A percentile compares a stretch with the other conserved stretches of the same genome.
These are phyloP conservation scores for Ophiostoma tasmaniense DNA, from an alignment of 2,329 filamentous ascomycete species.

Conservation along the genomic window DNA sequence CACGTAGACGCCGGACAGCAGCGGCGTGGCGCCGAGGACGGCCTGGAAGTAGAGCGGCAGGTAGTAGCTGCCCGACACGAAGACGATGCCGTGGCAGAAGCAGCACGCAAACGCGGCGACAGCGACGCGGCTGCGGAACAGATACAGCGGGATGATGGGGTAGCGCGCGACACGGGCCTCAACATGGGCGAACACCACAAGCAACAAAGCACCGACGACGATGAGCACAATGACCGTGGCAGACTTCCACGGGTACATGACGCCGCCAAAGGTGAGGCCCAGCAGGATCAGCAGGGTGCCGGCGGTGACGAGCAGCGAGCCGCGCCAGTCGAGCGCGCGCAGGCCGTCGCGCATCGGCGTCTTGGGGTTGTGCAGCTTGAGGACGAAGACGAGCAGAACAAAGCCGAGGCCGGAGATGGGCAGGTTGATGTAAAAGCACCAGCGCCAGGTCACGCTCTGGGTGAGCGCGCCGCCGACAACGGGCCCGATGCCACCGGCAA, in stretches of 20 bases:
- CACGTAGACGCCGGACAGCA: conserved; percentile 66
- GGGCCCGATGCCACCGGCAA: conserved; percentile 58
- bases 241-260: conserved; percentile 65
- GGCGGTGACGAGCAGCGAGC: conserved; percentile 55
- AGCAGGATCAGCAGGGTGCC: conserved; percentile 80
- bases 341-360: conserved; percentile 56
- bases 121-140: conserved; percentile 62
- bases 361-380: conserved; percentile 60
- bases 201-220: conserved; percentile 58
- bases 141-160: conserved; percentile 65
- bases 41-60: conserved; percentile 80
- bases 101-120: conserved; percentile 55
- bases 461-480: conserved; percentile 55
- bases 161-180: conserved; percentile 67
- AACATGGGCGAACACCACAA: conserved; percentile 59
- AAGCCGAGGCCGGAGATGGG: conserved; percentile 35
- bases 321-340: conserved; percentile 52
- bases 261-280: conserved; percentile 76
- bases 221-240: conserved; percentile 69
- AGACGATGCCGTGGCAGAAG: conserved; percentile 67
- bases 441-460: conserved; percentile 49
- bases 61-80: conserved; percentile 72
- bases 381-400: conserved; percentile 47
- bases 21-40: conserved; percentile 57
- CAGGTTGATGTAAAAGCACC: conserved; percentile 61